Conservation (phyloP, 805 yeast genomes). For the Candida alai region DNA sequence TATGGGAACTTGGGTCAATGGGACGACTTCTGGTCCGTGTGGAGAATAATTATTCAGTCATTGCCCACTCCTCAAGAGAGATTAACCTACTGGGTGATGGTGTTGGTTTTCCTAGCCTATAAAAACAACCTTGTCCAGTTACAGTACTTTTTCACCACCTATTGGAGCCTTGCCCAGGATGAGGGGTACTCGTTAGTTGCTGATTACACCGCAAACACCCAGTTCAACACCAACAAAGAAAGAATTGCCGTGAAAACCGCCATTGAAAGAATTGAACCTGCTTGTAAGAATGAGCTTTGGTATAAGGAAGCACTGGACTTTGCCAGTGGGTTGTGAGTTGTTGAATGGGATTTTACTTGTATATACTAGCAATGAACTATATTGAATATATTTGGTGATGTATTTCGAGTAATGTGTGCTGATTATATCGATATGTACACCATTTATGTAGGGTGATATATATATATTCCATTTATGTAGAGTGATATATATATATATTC, state of each 20-base stretch:
- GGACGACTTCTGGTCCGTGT: constrained; percentile 36
- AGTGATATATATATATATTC: too few relatives aligned
- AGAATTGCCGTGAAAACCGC: constrained; percentile 20
- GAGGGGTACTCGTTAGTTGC: constrained; percentile 23
- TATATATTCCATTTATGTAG: too few relatives aligned
- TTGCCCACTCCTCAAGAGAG: constrained; percentile 5
- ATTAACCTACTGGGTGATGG: constrained; percentile 27
- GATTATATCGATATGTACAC: too few relatives aligned
- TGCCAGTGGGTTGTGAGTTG: constrained; percentile 9
- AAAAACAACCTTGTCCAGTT: constrained; percentile 23
- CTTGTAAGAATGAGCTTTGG: constrained; percentile 4
- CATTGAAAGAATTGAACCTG: constrained; percentile 1
- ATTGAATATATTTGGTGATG: too few relatives aligned
- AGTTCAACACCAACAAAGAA: constrained; percentile 21
- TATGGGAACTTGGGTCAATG: constrained; percentile 39
- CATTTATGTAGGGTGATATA: too few relatives aligned
- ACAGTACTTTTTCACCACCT: constrained; percentile 24
- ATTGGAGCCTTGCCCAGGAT: constrained; percentile 24
- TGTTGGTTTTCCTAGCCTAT: constrained; percentile 29
- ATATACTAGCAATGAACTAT: neutral
- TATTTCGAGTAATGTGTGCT: too few relatives aligned
- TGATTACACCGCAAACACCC: constrained; percentile 14
- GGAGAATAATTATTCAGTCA: constrained; percentile 24
- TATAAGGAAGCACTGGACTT: constrained; percentile 8
- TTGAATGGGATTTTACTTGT: constrained; percentile 1